Evolutionary conservation across 2,329 filamentous ascomycete genomes (phyloP).

Genomic region (Xylariaceae sp.): DNA sequence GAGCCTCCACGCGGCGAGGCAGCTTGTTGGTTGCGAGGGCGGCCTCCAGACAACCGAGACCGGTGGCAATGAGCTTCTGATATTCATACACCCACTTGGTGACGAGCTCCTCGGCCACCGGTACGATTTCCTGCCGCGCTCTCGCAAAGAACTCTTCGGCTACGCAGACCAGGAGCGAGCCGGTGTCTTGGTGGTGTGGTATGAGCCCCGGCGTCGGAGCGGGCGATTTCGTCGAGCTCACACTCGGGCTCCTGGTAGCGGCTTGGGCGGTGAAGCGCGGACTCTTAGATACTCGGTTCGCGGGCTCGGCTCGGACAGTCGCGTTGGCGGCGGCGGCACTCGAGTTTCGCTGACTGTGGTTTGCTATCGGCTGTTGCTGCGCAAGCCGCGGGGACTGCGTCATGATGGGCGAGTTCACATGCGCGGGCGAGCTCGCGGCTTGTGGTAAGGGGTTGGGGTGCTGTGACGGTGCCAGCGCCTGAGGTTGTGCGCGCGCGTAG

Average conservation of each 20-base stretch:
- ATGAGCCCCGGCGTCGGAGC: slow-evolving; percentile 29
- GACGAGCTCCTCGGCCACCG: slow-evolving; percentile 42
- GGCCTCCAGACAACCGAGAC: slow-evolving; percentile 64
- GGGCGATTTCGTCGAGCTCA: slow-evolving; percentile 25
- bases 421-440: slow-evolving; percentile 1
- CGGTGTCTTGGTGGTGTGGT: slow-evolving; percentile 39
- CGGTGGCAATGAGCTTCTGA: slow-evolving; percentile 64
- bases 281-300: slow-evolving; percentile 22
- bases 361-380: too few species aligned
- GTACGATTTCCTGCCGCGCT: slow-evolving; percentile 49
- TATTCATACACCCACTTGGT: slow-evolving; percentile 54
- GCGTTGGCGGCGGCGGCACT: too few species aligned
- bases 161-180: slow-evolving; percentile 58
- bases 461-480: slow-evolving; percentile 3
- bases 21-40: slow-evolving; percentile 55
- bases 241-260: slow-evolving; percentile 24
- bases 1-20: slow-evolving; percentile 59
- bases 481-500: slow-evolving; percentile 10
- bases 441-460: slow-evolving; percentile 10
- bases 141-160: slow-evolving; percentile 69
- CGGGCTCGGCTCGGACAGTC: slow-evolving; percentile 18
- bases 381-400: slow-evolving; percentile 22
- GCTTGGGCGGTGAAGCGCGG: slow-evolving; percentile 21
- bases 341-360: neutral
- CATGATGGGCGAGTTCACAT: slow-evolving; percentile 17